Conservation (phyloP, 495 filamentous ascomycete genomes). For the Aspergillus olivimuriae region DNA sequence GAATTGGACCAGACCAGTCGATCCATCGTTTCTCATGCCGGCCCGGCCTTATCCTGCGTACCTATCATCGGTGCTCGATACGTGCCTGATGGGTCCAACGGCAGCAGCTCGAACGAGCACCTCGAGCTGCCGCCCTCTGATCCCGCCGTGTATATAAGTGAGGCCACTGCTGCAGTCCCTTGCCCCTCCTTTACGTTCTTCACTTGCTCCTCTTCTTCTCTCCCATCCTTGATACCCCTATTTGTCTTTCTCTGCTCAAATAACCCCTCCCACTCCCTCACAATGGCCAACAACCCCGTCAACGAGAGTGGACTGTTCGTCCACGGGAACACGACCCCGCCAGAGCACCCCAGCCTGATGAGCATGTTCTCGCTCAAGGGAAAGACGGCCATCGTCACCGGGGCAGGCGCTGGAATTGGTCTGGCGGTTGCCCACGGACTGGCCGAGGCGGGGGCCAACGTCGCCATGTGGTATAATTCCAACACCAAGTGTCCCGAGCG, state of each 20-base stretch:
- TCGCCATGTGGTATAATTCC: conserved; percentile 81
- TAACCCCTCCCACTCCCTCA: neutral
- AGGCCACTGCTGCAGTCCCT: too few species aligned
- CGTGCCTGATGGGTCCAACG: too few species aligned
- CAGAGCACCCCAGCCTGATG: conserved; percentile 56
- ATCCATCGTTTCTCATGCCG: too few species aligned
- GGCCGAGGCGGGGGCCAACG: conserved; percentile 81
- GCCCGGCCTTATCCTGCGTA: too few species aligned
- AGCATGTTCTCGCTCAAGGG: conserved; percentile 80
- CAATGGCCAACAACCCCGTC: conserved; percentile 31
- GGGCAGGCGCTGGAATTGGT: conserved; percentile 78
- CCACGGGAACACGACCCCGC: conserved; percentile 54
- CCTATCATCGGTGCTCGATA: too few species aligned
- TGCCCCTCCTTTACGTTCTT: neutral
- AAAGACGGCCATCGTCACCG: conserved; percentile 78
- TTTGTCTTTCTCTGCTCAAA: too few species aligned
- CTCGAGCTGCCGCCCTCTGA: too few species aligned
- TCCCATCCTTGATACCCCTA: neutral
- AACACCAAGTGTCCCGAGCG: conserved; percentile 64
- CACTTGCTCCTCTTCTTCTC: neutral
- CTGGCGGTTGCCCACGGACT: conserved; percentile 66
- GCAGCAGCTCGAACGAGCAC: too few species aligned
- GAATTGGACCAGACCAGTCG: too few species aligned
- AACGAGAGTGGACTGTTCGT: conserved; percentile 46
- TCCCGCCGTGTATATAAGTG: too few species aligned